Evolutionary conservation across 2,329 filamentous ascomycete genomes (phyloP).

Genomic region (Paracorniculantispora psalliotae): DNA sequence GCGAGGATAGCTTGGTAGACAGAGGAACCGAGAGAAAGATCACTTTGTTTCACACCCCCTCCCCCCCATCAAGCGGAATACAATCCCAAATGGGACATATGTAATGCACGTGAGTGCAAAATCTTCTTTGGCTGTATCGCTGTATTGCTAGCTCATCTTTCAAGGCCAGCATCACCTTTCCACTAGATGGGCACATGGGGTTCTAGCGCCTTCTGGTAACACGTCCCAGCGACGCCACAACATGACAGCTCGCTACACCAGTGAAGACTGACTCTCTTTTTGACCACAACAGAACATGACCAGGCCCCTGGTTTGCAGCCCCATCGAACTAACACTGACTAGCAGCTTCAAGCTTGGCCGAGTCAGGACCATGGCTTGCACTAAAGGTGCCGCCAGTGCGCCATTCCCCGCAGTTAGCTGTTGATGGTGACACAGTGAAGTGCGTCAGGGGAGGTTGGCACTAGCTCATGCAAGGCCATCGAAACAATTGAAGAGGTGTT

Average conservation of each 20-base stretch:
- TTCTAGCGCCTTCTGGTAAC: conserved; percentile 4
- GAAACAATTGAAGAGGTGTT: neutral
- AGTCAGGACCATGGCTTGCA: neutral
- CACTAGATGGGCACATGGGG: no score
- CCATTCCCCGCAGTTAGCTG: neutral
- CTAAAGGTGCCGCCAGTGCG: neutral
- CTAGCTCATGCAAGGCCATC: neutral
- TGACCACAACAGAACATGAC: no score
- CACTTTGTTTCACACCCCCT: no score
- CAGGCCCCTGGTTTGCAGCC: neutral
- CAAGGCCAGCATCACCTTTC: no score
- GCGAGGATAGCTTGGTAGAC: no score
- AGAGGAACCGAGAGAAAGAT: no score
- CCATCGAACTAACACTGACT: neutral
- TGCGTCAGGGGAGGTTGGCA: no score
- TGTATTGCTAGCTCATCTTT: neutral
- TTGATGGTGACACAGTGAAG: no score
- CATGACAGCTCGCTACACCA: neutral
- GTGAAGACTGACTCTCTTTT: no score
- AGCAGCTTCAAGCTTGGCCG: neutral
- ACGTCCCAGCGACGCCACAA: neutral
- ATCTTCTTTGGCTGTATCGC: no score
- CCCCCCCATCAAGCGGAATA: no score
- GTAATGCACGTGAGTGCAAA: neutral
- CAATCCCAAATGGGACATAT: neutral